phyloP scores from a whole-genome alignment of 2,329 filamentous ascomycete species.

The Biscogniauxia mediterranea region DNA sequence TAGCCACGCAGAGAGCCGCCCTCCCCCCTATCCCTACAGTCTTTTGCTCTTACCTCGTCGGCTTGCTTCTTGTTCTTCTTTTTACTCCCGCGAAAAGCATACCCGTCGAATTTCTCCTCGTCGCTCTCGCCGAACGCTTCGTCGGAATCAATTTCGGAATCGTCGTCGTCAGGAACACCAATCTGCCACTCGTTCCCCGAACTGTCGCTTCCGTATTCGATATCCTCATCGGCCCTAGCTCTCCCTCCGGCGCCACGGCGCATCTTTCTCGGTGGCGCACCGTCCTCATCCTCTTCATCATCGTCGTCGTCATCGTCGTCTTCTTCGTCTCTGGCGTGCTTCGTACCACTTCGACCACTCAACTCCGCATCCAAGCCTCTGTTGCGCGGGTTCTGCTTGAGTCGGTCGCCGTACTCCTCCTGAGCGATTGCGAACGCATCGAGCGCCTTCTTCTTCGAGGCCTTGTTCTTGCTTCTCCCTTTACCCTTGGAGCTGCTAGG shows the following conservation, averaged over 20 bases:
- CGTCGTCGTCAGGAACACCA: constrained; percentile 62
- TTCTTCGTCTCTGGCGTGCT: constrained; percentile 44
- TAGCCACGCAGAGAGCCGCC: constrained; percentile 10
- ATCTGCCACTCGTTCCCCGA: constrained; percentile 84
- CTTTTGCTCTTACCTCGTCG: constrained; percentile 41
- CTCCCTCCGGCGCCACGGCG: constrained; percentile 41
- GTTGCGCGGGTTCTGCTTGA: constrained; percentile 48
- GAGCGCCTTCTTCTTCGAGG: constrained; percentile 47
- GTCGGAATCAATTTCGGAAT: constrained; percentile 64
- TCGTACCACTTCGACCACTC: constrained; percentile 31
- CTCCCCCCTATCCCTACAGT: neutral
- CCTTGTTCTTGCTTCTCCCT: constrained; percentile 15
- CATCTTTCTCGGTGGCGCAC: constrained; percentile 46
- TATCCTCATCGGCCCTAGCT: constrained; percentile 50
- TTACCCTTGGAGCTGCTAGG: constrained; percentile 30
- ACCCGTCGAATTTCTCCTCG: constrained; percentile 79
- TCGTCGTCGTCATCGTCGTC: constrained; percentile 55
- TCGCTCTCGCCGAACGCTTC: constrained; percentile 89
- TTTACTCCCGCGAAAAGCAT: constrained; percentile 53
- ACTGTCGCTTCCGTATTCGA: constrained; percentile 77
- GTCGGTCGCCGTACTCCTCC: constrained; percentile 48
- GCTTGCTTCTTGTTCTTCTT: constrained; percentile 29
- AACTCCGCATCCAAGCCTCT: constrained; percentile 49
- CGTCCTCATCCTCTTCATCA: constrained; percentile 63
- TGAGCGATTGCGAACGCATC: constrained; percentile 58